A percentile compares a stretch with the other conserved stretches of the same genome.
phyloP scores from a whole-genome alignment of 2,329 filamentous ascomycete genomes.

The Basipetospora chlamydospora region DNA sequence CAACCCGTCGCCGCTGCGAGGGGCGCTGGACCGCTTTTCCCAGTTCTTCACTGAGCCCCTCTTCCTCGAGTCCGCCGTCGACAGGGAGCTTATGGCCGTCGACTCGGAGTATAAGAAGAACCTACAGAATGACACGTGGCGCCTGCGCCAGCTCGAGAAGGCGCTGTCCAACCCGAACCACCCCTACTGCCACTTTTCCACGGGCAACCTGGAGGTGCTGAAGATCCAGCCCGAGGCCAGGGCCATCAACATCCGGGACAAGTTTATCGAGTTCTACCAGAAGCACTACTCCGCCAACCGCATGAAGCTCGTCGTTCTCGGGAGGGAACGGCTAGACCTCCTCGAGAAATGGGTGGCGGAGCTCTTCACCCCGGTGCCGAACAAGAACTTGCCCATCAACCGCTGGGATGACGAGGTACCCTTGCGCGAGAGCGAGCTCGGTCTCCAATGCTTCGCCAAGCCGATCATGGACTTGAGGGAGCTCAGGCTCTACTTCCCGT shows the following conservation, averaged over 20 bases:
- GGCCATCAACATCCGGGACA: conserved; percentile 73
- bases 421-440: conserved; percentile 32
- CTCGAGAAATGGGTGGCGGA: conserved; percentile 74
- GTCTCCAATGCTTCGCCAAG: conserved; percentile 69
- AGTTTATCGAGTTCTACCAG: conserved; percentile 85
- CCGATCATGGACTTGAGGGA: conserved; percentile 80
- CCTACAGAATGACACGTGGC: conserved; percentile 78
- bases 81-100: conserved; percentile 75
- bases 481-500: conserved; percentile 69
- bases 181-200: conserved; percentile 83
- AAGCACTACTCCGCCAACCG: conserved; percentile 84
- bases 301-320: conserved; percentile 84
- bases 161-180: conserved; percentile 76
- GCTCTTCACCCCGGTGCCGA: conserved; percentile 65
- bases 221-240: conserved; percentile 67
- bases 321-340: conserved; percentile 66
- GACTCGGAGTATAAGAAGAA: conserved; percentile 99
- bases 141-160: conserved; percentile 80
- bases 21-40: conserved; percentile 78
- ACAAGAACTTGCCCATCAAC: conserved; percentile 60
- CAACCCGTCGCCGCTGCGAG: conserved; percentile 51
- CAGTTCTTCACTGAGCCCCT: conserved; percentile 87
- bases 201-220: conserved; percentile 73
- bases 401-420: conserved; percentile 38
- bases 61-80: conserved; percentile 71